Evolutionary conservation across 179 eudicot species (phyloP).

Genomic region (Silene vulgaris): DNA sequence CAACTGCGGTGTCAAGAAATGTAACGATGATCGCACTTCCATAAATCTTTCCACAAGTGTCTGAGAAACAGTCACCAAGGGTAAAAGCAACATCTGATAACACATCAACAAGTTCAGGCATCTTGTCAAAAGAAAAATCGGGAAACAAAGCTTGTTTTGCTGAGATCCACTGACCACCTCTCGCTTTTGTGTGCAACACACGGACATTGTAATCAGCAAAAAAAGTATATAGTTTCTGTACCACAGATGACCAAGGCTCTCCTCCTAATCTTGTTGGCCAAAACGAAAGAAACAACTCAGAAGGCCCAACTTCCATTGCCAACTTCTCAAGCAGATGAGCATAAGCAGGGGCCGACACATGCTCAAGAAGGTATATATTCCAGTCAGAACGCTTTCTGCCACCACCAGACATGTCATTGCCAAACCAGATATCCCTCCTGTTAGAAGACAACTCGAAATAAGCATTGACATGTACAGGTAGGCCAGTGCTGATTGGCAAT

Average conservation of each 20-base stretch:
- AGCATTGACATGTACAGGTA: constrained; percentile 91
- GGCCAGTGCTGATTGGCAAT: constrained; percentile 85
- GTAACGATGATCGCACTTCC: constrained; percentile 77
- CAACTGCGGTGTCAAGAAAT: constrained; percentile 88
- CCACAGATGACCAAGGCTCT: constrained; percentile 96
- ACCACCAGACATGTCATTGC: constrained; percentile 99
- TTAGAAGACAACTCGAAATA: constrained; percentile 96
- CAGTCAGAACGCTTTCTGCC: constrained; percentile 97
- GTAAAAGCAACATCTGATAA: constrained; percentile 78
- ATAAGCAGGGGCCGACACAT: constrained; percentile 95
- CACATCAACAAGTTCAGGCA: constrained; percentile 67
- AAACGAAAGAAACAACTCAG: constrained; percentile 71
- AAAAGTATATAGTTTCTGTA: constrained; percentile 67
- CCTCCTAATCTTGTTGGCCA: constrained; percentile 68
- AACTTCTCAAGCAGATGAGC: constrained; percentile 84
- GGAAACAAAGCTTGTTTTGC: constrained; percentile 91
- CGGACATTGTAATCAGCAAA: constrained; percentile 75
- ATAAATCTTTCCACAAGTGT: constrained; percentile 67
- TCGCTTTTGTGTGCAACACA: constrained; percentile 75
- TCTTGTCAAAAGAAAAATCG: constrained; percentile 69
- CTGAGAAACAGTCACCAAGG: constrained; percentile 59
- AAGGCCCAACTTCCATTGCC: constrained; percentile 76
- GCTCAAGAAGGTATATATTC: constrained; percentile 91
- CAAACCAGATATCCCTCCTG: constrained; percentile 99
- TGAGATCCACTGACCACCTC: constrained; percentile 98